These are phyloP conservation scores for Euphorbia peplus DNA, from an alignment of 345 rosid genomes.

Conservation along the genomic window DNA sequence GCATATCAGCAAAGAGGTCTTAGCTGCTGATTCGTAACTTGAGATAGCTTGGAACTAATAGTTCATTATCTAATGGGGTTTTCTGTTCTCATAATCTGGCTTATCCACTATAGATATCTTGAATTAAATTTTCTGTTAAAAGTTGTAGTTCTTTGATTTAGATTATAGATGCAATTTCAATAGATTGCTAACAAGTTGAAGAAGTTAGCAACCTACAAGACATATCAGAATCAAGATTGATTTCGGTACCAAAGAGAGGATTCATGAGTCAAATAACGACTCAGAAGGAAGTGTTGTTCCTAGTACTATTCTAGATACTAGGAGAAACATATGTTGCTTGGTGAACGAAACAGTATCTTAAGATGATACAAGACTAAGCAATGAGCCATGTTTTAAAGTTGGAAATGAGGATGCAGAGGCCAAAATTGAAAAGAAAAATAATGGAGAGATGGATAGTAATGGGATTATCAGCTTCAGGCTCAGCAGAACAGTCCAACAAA, in stretches of 20 bases:
- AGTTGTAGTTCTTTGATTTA: not conserved
- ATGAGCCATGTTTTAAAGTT: constrained; percentile 23
- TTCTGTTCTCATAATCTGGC: no score
- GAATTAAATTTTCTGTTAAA: not conserved
- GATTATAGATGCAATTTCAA: no score
- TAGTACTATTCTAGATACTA: no score
- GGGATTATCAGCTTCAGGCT: not conserved
- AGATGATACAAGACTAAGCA: not conserved
- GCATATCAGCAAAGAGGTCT: not conserved
- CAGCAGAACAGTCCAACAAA: constrained; percentile 5
- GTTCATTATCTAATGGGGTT: not conserved
- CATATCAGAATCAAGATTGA: constrained; percentile 15
- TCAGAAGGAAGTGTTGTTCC: constrained; percentile 16
- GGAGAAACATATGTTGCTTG: not conserved
- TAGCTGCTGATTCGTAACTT: not conserved
- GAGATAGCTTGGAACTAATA: not conserved
- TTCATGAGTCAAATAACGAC: constrained; percentile 6
- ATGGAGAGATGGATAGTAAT: constrained; percentile 17
- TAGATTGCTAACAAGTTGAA: no score
- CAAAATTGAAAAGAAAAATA: constrained; percentile 4
- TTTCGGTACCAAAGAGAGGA: constrained; percentile 18
- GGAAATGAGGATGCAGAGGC: constrained; percentile 18
- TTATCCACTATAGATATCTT: no score
- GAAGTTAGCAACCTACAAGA: not conserved
- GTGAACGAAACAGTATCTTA: constrained; percentile 5